Base-by-base conservation (phyloP, 2,329 filamentous ascomycete species). In the Calonectria ilicicola region DNA sequence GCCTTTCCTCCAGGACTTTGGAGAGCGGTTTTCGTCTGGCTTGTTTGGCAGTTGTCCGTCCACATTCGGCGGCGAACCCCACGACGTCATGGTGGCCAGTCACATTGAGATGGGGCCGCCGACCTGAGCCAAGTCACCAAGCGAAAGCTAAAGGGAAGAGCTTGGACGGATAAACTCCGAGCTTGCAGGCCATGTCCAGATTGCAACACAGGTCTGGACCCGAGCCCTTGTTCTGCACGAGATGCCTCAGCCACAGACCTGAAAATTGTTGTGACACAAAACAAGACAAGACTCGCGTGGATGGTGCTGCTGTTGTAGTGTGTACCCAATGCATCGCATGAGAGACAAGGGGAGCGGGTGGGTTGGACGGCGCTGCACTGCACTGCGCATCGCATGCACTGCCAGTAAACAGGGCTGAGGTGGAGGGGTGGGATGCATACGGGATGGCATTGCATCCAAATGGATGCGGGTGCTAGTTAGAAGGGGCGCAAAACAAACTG, bases 371-470 rank as follows among this genome's bases (percentile, higher is more conserved):
- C 67, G 74, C 76, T 77, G 77, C 72, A 74, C 65, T 56, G 69
- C 44, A 74, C 65, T 56, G 69, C 44, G 66, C 32, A 58, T 58
- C 60, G 44, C 76, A 75, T 66, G 77, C 77, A 79, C 76, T 77
- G 77, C 77, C 78, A 72, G 72, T 65, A 73, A 75, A 78, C 71
- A 79, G 75, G 77, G 77, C 77, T 79, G 77, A 78, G 76, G 77
- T 79, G 77, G 77, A 79, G 75, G 77, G 77, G 69, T 56, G 72
- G 75, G 69, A 69, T 79, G 70, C 75, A 77, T 72, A 58, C 46
- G 27, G 32, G 44, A 65, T 58, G 67, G 40, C 40, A 58, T 46
- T 44, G 38, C 40, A 42, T n/a, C 35, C 26, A 49, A 21, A 49
- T 51, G 62, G 62, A 38, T 65, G 63, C 47, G 63, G 21, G 32